Evolutionary conservation across 2,329 filamentous ascomycete genomes (phyloP), one percentile per base, ranked within the genome.

Genomic region (Clonostachys rhizophaga): DNA sequence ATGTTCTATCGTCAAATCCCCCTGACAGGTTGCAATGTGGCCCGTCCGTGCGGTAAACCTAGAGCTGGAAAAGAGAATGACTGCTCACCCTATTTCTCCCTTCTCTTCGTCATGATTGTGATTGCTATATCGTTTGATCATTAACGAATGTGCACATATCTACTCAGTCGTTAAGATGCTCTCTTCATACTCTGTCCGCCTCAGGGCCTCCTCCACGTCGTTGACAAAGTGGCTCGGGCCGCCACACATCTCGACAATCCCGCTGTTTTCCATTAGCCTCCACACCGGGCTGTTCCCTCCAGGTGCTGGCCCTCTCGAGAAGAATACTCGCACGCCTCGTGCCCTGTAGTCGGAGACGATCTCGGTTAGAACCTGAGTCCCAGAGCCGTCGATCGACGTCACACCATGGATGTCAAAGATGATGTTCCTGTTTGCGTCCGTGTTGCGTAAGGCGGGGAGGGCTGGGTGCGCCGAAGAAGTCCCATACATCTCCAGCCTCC

Each of bases 321-420:
- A 92, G 62, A 88, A 91, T 9, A 94, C 86, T 3, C 81, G 72
- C 2, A 92, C 90, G 1, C 86, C 87, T 5, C 86, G 75, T 34
- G 87, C 78, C n/a, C 84, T 74, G 63, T 97, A 97, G 33, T 74
- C 78, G 43, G 83, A 74, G 14, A 99, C 89, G 55, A 97, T 97
- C 67, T 97, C 94, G 42, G 82, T 79, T 4, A 99, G 74, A 1
- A 97, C 92, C 67, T 97, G 94, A 0, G 89, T 87, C 2, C 92
- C 94, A 0, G 91, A 95, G 6, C 91, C 94, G 62, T 99, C 94
- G 57, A 99, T 84, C 30, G 87, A 87, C 0, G 91, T 96, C 4
- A 99, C 94, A n/a, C 94, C 94, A 56, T 97, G 92, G 8, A 97
- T 91, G 62, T 99, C 94, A 59, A 99, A 97, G 52, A 99, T 91